phyloP scores from a whole-genome alignment of 352 stramenopile genomes.

The Pythium phragmitis region DNA sequence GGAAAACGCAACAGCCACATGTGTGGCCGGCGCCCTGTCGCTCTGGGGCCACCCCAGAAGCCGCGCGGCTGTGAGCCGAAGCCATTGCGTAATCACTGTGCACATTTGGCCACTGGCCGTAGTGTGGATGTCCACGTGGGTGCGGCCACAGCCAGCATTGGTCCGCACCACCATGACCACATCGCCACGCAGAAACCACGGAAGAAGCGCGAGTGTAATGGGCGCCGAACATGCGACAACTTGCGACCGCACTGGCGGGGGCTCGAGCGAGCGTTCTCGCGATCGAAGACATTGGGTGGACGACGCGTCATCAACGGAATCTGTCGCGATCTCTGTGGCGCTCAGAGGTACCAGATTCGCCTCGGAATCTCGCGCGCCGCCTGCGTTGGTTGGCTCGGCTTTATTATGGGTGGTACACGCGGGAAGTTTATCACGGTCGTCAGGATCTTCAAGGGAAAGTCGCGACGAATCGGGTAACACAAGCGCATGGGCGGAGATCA shows the following conservation, averaged over 20 bases:
- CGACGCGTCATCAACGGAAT: neutral
- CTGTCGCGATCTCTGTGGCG: neutral
- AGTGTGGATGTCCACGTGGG: neutral
- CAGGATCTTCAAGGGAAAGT: neutral
- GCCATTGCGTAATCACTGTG: slow-evolving; percentile 34
- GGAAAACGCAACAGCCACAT: neutral
- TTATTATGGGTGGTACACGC: neutral
- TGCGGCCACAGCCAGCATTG: neutral
- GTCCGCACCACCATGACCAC: slow-evolving; percentile 30
- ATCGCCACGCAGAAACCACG: slow-evolving; percentile 37
- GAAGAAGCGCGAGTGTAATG: slow-evolving; percentile 15
- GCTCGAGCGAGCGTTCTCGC: neutral
- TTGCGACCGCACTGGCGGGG: neutral
- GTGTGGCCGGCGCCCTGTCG: neutral
- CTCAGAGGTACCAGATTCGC: slow-evolving; percentile 4
- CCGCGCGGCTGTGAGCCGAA: slow-evolving; percentile 15
- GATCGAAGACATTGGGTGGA: neutral
- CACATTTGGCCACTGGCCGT: neutral
- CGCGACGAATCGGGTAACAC: neutral
- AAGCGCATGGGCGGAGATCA: slow-evolving; percentile 8
- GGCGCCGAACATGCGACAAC: neutral
- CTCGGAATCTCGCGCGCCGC: slow-evolving; percentile 16
- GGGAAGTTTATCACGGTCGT: neutral
- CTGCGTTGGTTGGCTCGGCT: neutral
- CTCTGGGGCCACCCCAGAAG: neutral